Conservation (phyloP, 148 eudicot genomes). For the Arbutus unedo region DNA sequence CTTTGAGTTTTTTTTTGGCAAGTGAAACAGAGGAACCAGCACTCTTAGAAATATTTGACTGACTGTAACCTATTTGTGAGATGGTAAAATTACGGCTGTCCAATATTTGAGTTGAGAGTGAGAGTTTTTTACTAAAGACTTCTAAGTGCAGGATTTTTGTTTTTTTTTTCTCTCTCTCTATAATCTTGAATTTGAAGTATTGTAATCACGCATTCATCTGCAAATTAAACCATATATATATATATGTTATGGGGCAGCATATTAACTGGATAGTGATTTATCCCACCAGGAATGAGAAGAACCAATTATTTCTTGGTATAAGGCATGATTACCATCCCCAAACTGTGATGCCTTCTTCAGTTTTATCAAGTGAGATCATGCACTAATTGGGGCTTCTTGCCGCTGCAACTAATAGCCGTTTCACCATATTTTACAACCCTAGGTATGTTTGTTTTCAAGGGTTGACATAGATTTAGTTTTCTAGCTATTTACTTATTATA, state of each 20-base stretch:
- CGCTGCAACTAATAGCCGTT: conserved; percentile 87
- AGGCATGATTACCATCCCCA: conserved; percentile 81
- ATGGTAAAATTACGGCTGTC: neutral
- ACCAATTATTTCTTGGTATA: conserved; percentile 82
- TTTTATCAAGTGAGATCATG: conserved; percentile 93
- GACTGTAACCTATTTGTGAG: neutral
- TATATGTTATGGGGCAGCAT: neutral
- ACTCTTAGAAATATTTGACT: neutral
- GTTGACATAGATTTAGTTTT: neutral
- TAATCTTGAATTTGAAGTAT: neutral
- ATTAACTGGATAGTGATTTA: neutral
- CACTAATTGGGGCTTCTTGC: conserved; percentile 81
- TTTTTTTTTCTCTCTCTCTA: too few relatives aligned
- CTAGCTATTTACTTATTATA: neutral
- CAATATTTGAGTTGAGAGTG: neutral
- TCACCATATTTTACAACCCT: conserved; percentile 78
- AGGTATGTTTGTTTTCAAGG: conserved; percentile 34
- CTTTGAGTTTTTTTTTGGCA: too few relatives aligned
- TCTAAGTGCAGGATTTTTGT: neutral
- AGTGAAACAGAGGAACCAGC: too few relatives aligned
- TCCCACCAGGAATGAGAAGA: conserved; percentile 70
- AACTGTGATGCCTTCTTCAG: conserved; percentile 92
- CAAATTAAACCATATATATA: neutral
- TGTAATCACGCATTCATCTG: neutral
- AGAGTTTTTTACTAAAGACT: neutral